Evolutionary conservation across 164 flowering plant genomes (phyloP).

Genomic region (Saururus chinensis): DNA sequence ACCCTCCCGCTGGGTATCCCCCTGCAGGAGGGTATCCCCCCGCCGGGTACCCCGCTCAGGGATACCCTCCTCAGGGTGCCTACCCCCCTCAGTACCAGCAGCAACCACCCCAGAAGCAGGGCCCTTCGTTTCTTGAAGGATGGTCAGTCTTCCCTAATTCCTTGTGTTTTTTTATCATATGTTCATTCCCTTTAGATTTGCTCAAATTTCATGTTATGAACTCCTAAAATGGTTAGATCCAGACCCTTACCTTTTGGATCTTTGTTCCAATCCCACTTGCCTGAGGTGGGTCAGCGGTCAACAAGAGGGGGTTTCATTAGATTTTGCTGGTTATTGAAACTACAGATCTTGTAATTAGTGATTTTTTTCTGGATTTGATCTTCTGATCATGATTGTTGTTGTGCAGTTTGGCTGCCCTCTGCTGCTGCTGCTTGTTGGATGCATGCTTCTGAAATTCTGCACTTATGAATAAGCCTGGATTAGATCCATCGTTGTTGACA

Average conservation of each 20-base stretch:
- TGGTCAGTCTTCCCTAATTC: neutral
- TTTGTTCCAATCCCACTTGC: too few relatives aligned
- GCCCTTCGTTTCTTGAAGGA: conserved; percentile 8
- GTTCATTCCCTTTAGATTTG: too few relatives aligned
- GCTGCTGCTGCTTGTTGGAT: conserved; percentile 10
- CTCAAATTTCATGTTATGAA: neutral
- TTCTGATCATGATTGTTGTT: neutral
- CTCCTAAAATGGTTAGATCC: neutral
- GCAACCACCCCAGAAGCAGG: conserved; percentile 5
- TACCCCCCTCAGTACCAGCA: conserved; percentile 1
- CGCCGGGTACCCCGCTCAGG: conserved; percentile 4
- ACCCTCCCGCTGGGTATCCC: neutral
- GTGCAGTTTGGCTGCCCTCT: conserved; percentile 10
- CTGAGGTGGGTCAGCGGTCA: too few relatives aligned
- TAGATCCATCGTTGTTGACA: neutral
- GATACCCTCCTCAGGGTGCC: neutral
- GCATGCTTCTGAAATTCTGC: conserved; percentile 3
- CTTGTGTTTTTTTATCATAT: neutral
- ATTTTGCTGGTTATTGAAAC: too few relatives aligned
- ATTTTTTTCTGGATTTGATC: too few relatives aligned
- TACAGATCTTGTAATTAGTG: too few relatives aligned
- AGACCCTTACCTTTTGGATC: neutral
- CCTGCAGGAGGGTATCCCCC: neutral
- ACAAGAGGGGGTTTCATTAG: neutral
- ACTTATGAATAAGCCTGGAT: neutral